These are phyloP conservation scores for Nakazawaea molendinolei DNA, from an alignment of 805 yeast genomes.

Conservation along the genomic window DNA sequence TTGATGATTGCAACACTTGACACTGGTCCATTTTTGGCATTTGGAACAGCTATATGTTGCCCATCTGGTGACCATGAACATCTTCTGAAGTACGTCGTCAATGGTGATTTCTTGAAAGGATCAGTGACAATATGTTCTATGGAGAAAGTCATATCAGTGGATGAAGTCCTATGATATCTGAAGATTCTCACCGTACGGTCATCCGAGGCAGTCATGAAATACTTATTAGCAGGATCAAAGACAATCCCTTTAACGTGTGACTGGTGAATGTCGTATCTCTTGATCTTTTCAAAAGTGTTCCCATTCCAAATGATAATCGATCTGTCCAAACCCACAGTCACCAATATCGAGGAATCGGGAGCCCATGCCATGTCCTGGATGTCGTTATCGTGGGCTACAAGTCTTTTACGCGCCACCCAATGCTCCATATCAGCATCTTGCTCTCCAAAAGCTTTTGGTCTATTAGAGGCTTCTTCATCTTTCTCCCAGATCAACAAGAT, in stretches of 20 bases:
- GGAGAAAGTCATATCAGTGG: slow-evolving; percentile 70
- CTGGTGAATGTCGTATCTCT: slow-evolving; percentile 86
- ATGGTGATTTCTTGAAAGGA: slow-evolving; percentile 85
- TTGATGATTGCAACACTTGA: slow-evolving; percentile 67
- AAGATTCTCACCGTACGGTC: slow-evolving; percentile 87
- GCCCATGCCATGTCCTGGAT: slow-evolving; percentile 98
- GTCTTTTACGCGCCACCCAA: slow-evolving; percentile 88
- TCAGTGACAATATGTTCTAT: slow-evolving; percentile 77
- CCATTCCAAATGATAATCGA: slow-evolving; percentile 94
- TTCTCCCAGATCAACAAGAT: slow-evolving; percentile 89
- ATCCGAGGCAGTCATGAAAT: slow-evolving; percentile 94
- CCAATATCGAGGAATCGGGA: slow-evolving; percentile 85
- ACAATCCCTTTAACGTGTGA: slow-evolving; percentile 95
- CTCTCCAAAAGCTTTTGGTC: slow-evolving; percentile 57
- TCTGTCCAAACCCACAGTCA: slow-evolving; percentile 91
- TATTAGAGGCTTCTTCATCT: slow-evolving; percentile 62
- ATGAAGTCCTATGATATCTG: slow-evolving; percentile 69
- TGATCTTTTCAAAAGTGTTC: slow-evolving; percentile 79
- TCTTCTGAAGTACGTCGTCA: slow-evolving; percentile 84
- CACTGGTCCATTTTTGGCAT: slow-evolving; percentile 79
- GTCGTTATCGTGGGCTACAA: slow-evolving; percentile 96
- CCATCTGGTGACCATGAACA: slow-evolving; percentile 92
- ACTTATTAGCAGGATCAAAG: slow-evolving; percentile 97
- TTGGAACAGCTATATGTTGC: slow-evolving; percentile 78
- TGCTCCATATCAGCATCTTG: slow-evolving; percentile 73